Base-by-base conservation (phyloP, 148 eudicot genomes). In the Nyssa sinensis region DNA sequence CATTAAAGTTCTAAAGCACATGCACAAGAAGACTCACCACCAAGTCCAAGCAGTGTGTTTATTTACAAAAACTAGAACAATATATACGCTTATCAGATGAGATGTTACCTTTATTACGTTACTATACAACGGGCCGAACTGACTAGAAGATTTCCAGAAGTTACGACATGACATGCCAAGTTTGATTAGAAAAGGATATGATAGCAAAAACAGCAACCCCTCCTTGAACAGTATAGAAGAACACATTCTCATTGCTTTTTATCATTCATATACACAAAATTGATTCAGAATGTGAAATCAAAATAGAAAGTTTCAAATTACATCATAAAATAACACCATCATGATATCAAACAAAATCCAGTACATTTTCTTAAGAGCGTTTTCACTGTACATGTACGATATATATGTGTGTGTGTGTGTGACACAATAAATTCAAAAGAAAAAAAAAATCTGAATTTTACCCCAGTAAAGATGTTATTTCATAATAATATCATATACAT, bases 271-370 rank as follows among this genome's bases (percentile, higher is more conserved):
- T 69, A 31, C 23, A 67, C 28, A 32, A 29, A 51, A 28, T 30
- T 11, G 19, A 68, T 29, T 68, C 51, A 12, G 12, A 44, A 44
- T 14, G 51, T 44, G 17, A 44, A 44, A 55, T 19, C n/a, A n/a
- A 23, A 32, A 16, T 55, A 14, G 33, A 57, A 33, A 1, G 4
- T 34, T 12, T n/a, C 37, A 5, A 34, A 57, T 30, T 23, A 70
- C 30, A 58, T 59, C 53, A 59, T 27, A 71, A 71, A 58, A 25
- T 57, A 33, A 55, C 74, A 24, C 63, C 29, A 70, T 58, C 23
- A 58, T 57, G 34, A 21, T n/a, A 57, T 24, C 74, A 58, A 35
- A 70, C 47, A 24, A 64, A 31, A 11, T 14, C 49, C 2, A 10
- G 49, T 41, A 31, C 3, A 66, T 39, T 41, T 37, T 17, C 24